These are phyloP conservation scores for Pythium volutum DNA, from an alignment of 352 stramenopile species.

Conservation along the genomic window DNA sequence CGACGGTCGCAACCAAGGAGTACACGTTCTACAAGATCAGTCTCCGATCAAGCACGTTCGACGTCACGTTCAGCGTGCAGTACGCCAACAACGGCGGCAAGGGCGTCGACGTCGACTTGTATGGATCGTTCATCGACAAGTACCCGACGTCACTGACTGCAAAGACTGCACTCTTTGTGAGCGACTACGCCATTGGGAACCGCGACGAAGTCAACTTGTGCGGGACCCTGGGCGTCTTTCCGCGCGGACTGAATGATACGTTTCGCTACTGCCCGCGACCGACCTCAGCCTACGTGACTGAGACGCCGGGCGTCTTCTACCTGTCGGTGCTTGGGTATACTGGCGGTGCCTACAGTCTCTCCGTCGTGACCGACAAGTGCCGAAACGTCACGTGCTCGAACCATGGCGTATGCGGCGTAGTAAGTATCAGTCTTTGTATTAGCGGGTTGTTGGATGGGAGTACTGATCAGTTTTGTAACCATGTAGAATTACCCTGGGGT, in stretches of 20 bases:
- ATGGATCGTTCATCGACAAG: slow-evolving; percentile 65
- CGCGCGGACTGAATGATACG: slow-evolving; percentile 50
- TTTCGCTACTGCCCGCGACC: slow-evolving; percentile 53
- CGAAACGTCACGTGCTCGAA: slow-evolving; percentile 53
- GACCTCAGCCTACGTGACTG: slow-evolving; percentile 48
- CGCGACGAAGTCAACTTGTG: slow-evolving; percentile 67
- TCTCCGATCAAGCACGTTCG: slow-evolving; percentile 57
- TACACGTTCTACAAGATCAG: slow-evolving; percentile 75
- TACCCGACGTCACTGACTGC: slow-evolving; percentile 52
- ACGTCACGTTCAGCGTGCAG: slow-evolving; percentile 57
- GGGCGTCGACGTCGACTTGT: slow-evolving; percentile 56
- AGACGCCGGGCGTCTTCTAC: slow-evolving; percentile 64
- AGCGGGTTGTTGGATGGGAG: background rate
- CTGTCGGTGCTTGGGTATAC: slow-evolving; percentile 66
- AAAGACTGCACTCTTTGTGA: slow-evolving; percentile 47
- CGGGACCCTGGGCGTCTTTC: slow-evolving; percentile 59
- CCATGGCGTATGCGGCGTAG: slow-evolving; percentile 55
- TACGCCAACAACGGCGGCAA: slow-evolving; percentile 26
- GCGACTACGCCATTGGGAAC: slow-evolving; percentile 36
- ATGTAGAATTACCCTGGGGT: slow-evolving; percentile 56
- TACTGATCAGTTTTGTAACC: too few species aligned
- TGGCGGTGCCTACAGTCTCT: slow-evolving; percentile 32
- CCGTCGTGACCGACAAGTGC: slow-evolving; percentile 65
- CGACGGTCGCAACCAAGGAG: slow-evolving; percentile 39
- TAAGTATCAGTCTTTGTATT: slow-evolving; percentile 18